These are phyloP conservation scores for Cicer yamashitae DNA, from an alignment of 306 rosid genomes.

Conservation along the genomic window DNA sequence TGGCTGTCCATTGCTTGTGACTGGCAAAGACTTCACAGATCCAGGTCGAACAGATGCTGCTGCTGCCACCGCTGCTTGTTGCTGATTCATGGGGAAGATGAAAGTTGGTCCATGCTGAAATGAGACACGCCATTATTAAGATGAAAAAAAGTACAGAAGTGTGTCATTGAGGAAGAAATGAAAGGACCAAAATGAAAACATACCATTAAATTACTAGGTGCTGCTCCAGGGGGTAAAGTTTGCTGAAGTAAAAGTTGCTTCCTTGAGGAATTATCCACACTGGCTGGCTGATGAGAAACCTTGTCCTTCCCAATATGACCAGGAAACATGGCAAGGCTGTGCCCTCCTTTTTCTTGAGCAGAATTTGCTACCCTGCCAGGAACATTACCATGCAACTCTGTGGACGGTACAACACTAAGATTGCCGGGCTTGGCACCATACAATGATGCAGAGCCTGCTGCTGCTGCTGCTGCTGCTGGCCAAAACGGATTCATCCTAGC, in stretches of 20 bases:
- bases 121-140: neutral
- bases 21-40: constrained; percentile 69
- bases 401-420: constrained; percentile 59
- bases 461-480: constrained; percentile 75
- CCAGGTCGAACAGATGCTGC: constrained; percentile 80
- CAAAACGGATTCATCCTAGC: constrained; percentile 90
- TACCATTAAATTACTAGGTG: constrained; percentile 89
- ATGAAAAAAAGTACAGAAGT: too few relatives aligned
- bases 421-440: constrained; percentile 79
- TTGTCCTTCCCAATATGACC: constrained; percentile 78
- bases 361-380: constrained; percentile 57
- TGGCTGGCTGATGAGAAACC: constrained; percentile 66
- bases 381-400: constrained; percentile 71
- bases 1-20: constrained; percentile 58
- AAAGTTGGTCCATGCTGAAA: constrained; percentile 91
- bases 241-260: constrained; percentile 87
- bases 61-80: constrained; percentile 80
- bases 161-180: neutral
- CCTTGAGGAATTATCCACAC: constrained; percentile 68
- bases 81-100: constrained; percentile 88
- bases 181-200: neutral
- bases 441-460: constrained; percentile 80
- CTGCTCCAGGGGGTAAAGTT: constrained; percentile 81
- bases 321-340: constrained; percentile 61
- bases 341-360: constrained; percentile 84